Evolutionary conservation across 768 basidiomycete genomes (phyloP), one percentile per base, ranked within the genome.

Genomic region (Amanita pallidorosea): DNA sequence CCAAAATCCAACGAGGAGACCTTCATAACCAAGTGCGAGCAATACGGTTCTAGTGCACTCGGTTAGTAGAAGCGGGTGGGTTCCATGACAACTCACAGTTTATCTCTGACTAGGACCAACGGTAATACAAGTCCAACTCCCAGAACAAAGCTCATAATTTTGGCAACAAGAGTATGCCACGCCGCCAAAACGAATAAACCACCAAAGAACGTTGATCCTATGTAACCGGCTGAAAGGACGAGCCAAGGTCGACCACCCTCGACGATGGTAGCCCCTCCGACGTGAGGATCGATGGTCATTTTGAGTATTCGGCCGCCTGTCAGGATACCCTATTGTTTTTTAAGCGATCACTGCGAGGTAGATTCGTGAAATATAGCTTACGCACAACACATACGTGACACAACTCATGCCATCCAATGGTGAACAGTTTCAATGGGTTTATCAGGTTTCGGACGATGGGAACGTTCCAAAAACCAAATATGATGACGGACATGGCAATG

Each of bases 101-200:
- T 94, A 62, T 93, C 89, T 53, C 90, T 77, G 34, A 94, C 90
- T 25, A 94, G 81, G 12, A 83, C 79, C 43, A 95, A 72, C 1
- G 93, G 93, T 27, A 85, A 77, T n/a, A 95, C 66, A 23, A 97
- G 69, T 13, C 91, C 94, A 31, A 96, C 74, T 31, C 81, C 93
- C 46, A 95, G 75, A 47, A 94, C 82, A 59, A 94, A 92, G 67
- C 91, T 93, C 65, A 92, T 79, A 52, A 96, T 80, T 66, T 97
- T 97, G 31, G 92, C 85, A 11, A 90, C 86, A 15, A 95, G 79
- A 2, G 86, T 92, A 62, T 92, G 85, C 71, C 88, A 93, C 15
- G 88, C 88, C 35, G 82, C 86, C 23, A 92, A 70, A 20, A 91
- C 74, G 58, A 93, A 85, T n/a, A 83, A 70, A 4, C 84, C 90